Base-by-base conservation (phyloP, 768 basidiomycete genomes). In the Auriculariales sp. region DNA sequence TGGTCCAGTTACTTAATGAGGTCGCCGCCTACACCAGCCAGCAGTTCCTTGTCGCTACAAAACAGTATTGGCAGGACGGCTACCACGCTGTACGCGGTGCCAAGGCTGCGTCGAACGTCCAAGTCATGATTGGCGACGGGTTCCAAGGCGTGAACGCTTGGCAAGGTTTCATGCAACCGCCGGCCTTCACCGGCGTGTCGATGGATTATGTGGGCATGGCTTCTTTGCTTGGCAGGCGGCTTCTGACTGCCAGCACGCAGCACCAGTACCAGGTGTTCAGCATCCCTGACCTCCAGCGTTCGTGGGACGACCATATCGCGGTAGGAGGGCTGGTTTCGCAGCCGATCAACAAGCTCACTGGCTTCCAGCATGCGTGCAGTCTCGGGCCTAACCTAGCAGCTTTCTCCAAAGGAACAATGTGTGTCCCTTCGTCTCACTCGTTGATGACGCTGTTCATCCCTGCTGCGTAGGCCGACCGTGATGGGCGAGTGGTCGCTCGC, bases 401-500 rank as follows among this genome's bases (percentile, higher is more conserved):
- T 2, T 83, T 68, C 58, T 69, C 76, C 4, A n/a, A n/a, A 52
- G 67, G 4, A 62, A 66, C 9, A 79, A 81, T 54, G 66, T 88
- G 28, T 44, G 19, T 4, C 22, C 6, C 12, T 19, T 24, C 6
- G 11, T 44, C 3, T n/a, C n/a, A n/a, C n/a, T n/a, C n/a, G n/a
- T n/a, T n/a, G n/a, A n/a, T n/a, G n/a, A n/a, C n/a, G n/a, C n/a
- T n/a, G n/a, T n/a, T n/a, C n/a, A n/a, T n/a, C 10, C 15, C 12
- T 14, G 22, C 9, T 39, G 10, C 10, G 12, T 25, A 44, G 39
- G 17, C 86, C 79, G 79, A 86, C 83, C 2, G 67, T 87, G 28
- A 69, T 81, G 11, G 85, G 87, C 22, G 88, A 91, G 68, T 91
- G 83, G 79, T 82, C 83, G 14, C 77, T 71, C 19, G 78, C 83